Conservation (phyloP, 1,139 yeast species). For the Saccharomyces hybrid region DNA sequence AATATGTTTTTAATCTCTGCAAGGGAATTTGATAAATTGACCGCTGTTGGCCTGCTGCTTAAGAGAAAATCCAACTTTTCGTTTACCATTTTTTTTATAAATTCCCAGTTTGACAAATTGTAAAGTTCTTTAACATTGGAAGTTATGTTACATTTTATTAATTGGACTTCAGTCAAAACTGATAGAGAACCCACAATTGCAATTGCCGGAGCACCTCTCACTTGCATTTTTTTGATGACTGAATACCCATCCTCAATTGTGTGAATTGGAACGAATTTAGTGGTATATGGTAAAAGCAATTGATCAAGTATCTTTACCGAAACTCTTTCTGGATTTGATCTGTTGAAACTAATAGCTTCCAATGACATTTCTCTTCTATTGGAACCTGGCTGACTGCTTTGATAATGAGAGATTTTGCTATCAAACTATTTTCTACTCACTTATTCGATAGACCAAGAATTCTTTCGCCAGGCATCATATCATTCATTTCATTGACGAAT, state of each 20-base stretch:
- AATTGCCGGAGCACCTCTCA: conserved; percentile 97
- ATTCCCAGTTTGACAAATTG: conserved; percentile 22
- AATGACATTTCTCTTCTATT: conserved; percentile 33
- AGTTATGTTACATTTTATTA: conserved; percentile 28
- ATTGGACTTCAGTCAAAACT: conserved; percentile 57
- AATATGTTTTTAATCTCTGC: conserved; percentile 46
- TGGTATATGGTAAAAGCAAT: conserved; percentile 68
- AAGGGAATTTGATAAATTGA: conserved; percentile 76
- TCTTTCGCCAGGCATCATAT: too few species aligned
- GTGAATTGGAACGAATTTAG: conserved; percentile 55
- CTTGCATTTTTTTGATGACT: conserved; percentile 86
- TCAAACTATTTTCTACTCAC: background rate
- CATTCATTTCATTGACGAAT: background rate
- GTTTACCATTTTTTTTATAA: conserved; percentile 33
- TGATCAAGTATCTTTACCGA: conserved; percentile 70
- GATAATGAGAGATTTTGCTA: background rate
- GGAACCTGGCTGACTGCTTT: background rate
- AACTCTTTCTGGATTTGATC: conserved; percentile 29
- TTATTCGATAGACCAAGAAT: too few species aligned
- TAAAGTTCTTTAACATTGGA: conserved; percentile 30
- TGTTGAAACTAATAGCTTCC: conserved; percentile 66
- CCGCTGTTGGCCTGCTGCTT: conserved; percentile 90
- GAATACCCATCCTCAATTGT: conserved; percentile 65
- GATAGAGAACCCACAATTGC: conserved; percentile 91
- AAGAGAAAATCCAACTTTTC: conserved; percentile 57